phyloP scores from a whole-genome alignment of 2,329 filamentous ascomycete genomes.

The Tetracladium maxilliforme region DNA sequence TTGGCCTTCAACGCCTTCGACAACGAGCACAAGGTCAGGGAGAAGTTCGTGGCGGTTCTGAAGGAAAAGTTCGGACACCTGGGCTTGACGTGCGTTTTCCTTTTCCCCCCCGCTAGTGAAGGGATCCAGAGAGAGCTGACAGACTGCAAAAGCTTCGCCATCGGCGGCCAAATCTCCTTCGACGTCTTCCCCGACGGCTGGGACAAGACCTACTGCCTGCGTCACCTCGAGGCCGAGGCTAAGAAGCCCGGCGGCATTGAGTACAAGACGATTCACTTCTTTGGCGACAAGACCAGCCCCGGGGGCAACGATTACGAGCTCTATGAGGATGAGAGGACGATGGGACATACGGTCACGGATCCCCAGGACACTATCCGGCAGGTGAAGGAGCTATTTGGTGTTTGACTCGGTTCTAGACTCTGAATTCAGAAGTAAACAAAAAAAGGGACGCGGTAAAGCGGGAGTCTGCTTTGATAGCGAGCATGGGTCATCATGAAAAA shows the following conservation, averaged over 20 bases:
- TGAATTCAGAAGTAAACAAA: too few relatives aligned
- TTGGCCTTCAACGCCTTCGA: slow-evolving; percentile 74
- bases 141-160: slow-evolving; percentile 52
- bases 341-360: slow-evolving; percentile 68
- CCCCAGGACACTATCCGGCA: slow-evolving; percentile 72
- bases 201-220: slow-evolving; percentile 97
- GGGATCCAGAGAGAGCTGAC: slow-evolving; percentile 1
- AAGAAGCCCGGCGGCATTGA: slow-evolving; percentile 52
- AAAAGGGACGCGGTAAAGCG: too few relatives aligned
- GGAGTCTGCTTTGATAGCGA: too few relatives aligned
- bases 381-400: slow-evolving; percentile 66
- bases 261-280: slow-evolving; percentile 91
- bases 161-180: slow-evolving; percentile 95
- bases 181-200: slow-evolving; percentile 94
- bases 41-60: slow-evolving; percentile 61
- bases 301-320: slow-evolving; percentile 97
- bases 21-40: slow-evolving; percentile 59
- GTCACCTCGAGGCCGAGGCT: slow-evolving; percentile 72
- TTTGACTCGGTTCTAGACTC: slow-evolving; percentile 27
- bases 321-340: slow-evolving; percentile 65
- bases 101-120: slow-evolving; percentile 2
- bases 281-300: slow-evolving; percentile 84
- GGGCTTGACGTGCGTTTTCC: slow-evolving; percentile 58
- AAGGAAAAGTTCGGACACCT: slow-evolving; percentile 71
- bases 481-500: too few relatives aligned